phyloP scores from a whole-genome alignment of 805 yeast species.

The Alloascoidea africana region DNA sequence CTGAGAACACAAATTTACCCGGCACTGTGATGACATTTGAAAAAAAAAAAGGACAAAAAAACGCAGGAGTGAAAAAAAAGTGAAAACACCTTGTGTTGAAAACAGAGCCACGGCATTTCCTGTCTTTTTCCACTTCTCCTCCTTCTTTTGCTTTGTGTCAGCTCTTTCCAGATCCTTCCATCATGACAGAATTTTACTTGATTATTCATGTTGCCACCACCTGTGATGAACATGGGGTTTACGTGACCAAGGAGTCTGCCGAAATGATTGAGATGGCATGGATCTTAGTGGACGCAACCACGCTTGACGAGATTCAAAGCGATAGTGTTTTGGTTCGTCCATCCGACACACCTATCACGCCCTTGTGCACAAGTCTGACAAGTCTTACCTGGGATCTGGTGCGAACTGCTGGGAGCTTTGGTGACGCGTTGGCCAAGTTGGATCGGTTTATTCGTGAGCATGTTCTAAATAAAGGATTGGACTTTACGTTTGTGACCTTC shows the following conservation, averaged over 20 bases:
- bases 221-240: slow-evolving; percentile 45
- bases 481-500: slow-evolving; percentile 52
- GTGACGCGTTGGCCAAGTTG: slow-evolving; percentile 43
- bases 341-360: slow-evolving; percentile 48
- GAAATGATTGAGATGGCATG: slow-evolving; percentile 59
- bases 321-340: slow-evolving; percentile 43
- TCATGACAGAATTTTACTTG: slow-evolving; percentile 40
- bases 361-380: slow-evolving; percentile 34
- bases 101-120: no score
- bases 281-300: slow-evolving; percentile 39
- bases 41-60: no score
- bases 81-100: no score
- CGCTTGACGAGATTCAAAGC: slow-evolving; percentile 26
- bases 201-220: slow-evolving; percentile 50
- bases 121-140: no score
- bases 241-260: slow-evolving; percentile 48
- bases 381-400: slow-evolving; percentile 48
- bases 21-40: no score
- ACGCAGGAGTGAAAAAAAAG: no score
- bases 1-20: no score
- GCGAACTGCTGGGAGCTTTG: slow-evolving; percentile 39
- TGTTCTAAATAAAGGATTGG: slow-evolving; percentile 23
- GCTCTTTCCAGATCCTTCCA: no score
- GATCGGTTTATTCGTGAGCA: slow-evolving; percentile 29
- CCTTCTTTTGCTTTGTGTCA: no score